Evolutionary conservation across 345 rosid species (phyloP), one percentile per base, ranked within the genome.

Genomic region (Salix suchowensis): DNA sequence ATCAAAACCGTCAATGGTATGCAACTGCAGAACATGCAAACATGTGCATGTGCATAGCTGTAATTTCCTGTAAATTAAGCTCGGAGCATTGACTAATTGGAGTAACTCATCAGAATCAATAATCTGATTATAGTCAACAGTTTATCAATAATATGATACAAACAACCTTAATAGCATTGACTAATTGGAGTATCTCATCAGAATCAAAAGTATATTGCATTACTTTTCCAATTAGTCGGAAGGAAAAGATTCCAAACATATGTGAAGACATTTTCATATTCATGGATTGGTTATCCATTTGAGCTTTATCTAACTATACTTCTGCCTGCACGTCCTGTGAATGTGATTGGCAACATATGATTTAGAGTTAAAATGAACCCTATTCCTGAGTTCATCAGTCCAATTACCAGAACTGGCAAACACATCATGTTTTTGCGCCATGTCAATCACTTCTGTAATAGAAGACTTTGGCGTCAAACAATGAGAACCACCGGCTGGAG

Each of bases 371-470:
- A 2, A 11, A 73, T 62, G 28, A 26, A 37, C 21, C 58, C 2
- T 61, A 1, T 3, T 16, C 21, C 26, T 30, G 40, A 69, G 12
- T 70, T 50, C 42, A 48, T 8, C 6, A 48, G 19, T 9, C 98
- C 98, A 96, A 60, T 93, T 98, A 7, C 98, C 95, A 0, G 95
- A 92, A 70, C 95, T 93, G 11, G 93, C 99, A 78, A 93, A 93
- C 9, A 93, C 91, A 73, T 89, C 86, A 78, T 93, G 94, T 28
- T 87, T 86, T 77, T 92, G 97, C 68, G 97, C 97, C 88, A 81
- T 83, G 68, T 87, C 83, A 50, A 91, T 88, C 68, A 90, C 91
- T 77, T 91, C 86, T 76, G 87, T 86, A 48, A 96, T 79, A 71
- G 86, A 86, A 18, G 97, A 82, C 82, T 90, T 96, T 0, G 97